These are phyloP conservation scores for Arthrinium puccinioides DNA, from an alignment of 2,329 filamentous ascomycete genomes.

Conservation along the genomic window DNA sequence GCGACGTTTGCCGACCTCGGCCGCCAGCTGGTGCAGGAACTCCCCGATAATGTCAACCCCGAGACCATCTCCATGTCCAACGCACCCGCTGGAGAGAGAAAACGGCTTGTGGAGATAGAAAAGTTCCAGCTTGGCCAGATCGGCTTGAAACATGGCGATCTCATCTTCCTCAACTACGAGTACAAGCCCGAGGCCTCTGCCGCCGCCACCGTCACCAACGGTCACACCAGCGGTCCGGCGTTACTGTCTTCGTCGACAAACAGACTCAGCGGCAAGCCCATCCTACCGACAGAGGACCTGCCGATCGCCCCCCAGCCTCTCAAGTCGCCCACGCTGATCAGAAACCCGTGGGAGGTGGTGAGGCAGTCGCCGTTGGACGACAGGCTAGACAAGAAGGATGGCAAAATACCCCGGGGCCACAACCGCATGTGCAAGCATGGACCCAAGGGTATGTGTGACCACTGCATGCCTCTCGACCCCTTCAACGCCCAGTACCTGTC, in stretches of 20 bases:
- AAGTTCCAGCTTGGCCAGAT: conserved; percentile 50
- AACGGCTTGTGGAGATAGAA: conserved; percentile 50
- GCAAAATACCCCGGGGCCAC: conserved; percentile 41
- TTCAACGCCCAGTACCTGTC: conserved; percentile 83
- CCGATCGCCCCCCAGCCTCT: conserved; percentile 54
- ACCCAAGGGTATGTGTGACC: conserved; percentile 97
- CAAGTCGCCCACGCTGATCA: conserved; percentile 55
- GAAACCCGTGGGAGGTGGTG: conserved; percentile 90
- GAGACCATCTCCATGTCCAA: conserved; percentile 56
- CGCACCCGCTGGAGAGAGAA: conserved; percentile 49
- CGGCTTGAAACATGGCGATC: conserved; percentile 71
- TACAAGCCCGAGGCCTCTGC: conserved; percentile 40
- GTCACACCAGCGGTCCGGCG: conserved; percentile 27
- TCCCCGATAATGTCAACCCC: conserved; percentile 56
- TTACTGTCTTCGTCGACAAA: conserved; percentile 41
- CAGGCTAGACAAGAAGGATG: conserved; percentile 75
- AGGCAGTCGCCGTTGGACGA: conserved; percentile 85
- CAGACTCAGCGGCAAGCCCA: conserved; percentile 70
- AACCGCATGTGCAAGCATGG: conserved; percentile 78
- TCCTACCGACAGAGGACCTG: conserved; percentile 60
- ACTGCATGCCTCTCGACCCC: conserved; percentile 94
- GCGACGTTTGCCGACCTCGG: conserved; percentile 64
- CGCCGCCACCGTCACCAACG: conserved; percentile 24
- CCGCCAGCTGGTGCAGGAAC: conserved; percentile 46
- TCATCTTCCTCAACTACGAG: conserved; percentile 80